Evolutionary conservation across 495 filamentous ascomycete genomes (phyloP).

Genomic region (Penicillium bialowiezense): DNA sequence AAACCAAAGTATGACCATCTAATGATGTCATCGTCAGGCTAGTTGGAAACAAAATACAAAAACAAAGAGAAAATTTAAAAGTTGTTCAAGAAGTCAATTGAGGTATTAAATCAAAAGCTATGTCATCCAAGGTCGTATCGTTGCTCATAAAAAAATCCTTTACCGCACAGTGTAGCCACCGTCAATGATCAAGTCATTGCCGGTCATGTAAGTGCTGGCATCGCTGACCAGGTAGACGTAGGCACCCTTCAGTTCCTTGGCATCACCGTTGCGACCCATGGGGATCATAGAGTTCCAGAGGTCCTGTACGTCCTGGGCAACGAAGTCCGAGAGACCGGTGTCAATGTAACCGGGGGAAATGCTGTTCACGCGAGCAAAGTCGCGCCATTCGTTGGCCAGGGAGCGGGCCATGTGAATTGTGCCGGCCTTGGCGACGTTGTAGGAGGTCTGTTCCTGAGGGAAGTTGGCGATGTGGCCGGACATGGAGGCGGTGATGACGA

Average conservation of each 20-base stretch:
- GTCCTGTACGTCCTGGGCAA: constrained; percentile 65
- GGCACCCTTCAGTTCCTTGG: constrained; percentile 81
- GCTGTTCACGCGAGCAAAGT: constrained; percentile 72
- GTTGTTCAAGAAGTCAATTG: neutral
- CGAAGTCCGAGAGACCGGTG: constrained; percentile 74
- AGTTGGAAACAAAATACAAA: neutral
- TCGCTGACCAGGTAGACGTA: constrained; percentile 76
- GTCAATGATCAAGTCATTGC: constrained; percentile 72
- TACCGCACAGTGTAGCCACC: constrained; percentile 54
- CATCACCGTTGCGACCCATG: constrained; percentile 67
- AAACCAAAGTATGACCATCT: too few relatives aligned
- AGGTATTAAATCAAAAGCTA: constrained; percentile 6
- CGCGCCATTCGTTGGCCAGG: constrained; percentile 74
- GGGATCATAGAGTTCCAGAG: constrained; percentile 75
- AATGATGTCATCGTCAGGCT: too few relatives aligned
- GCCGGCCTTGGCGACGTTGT: constrained; percentile 74
- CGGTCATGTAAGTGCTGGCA: constrained; percentile 82
- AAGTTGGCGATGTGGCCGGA: constrained; percentile 74
- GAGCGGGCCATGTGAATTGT: constrained; percentile 54
- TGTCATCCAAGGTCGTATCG: neutral
- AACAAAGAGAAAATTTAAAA: neutral
- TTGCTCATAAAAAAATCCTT: constrained; percentile 9
- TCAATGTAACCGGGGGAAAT: constrained; percentile 79
- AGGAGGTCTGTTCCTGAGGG: constrained; percentile 76
- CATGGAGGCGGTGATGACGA: constrained; percentile 67